A percentile compares a stretch with the other conserved stretches of the same genome.
Evolutionary conservation across 2,329 filamentous ascomycete species (phyloP).

Genomic region (Phialophora macrospora): DNA sequence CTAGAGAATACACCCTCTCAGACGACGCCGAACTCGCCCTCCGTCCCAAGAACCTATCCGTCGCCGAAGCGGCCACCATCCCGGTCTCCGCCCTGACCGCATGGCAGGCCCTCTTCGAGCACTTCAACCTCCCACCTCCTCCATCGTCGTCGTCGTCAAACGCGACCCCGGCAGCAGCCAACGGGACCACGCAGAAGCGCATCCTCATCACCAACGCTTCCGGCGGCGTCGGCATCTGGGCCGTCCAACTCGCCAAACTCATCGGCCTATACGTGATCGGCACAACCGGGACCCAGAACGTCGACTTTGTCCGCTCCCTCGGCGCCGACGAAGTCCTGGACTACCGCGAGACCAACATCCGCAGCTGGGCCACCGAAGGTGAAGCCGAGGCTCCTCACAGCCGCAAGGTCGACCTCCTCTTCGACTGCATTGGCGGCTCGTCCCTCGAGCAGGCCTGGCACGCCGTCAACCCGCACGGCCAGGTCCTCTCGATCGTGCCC

Average conservation of each 20-base stretch:
- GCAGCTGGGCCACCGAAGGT: constrained; percentile 44
- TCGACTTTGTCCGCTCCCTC: constrained; percentile 47
- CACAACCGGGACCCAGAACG: constrained; percentile 48
- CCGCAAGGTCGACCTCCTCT: constrained; percentile 47
- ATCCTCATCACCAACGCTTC: constrained; percentile 53
- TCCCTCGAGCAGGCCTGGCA: constrained; percentile 53
- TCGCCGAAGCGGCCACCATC: constrained; percentile 47
- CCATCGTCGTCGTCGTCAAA: background rate
- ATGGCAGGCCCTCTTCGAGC: constrained; percentile 53
- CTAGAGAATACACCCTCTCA: constrained; percentile 47
- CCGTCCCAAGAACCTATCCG: constrained; percentile 45
- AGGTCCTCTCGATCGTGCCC: constrained; percentile 49
- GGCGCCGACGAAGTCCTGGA: constrained; percentile 52
- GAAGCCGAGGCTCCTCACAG: constrained; percentile 35
- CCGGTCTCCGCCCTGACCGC: constrained; percentile 51
- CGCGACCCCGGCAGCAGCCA: constrained; percentile 24
- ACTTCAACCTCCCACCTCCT: constrained; percentile 41
- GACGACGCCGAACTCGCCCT: constrained; percentile 47
- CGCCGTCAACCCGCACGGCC: constrained; percentile 46
- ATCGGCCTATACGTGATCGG: constrained; percentile 49
- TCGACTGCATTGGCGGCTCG: constrained; percentile 53
- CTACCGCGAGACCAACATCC: constrained; percentile 45
- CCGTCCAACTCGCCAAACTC: constrained; percentile 49
- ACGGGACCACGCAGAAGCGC: constrained; percentile 24
- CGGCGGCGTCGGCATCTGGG: constrained; percentile 54